A percentile compares a stretch with the other conserved stretches of the same genome.
Evolutionary conservation across 2,329 filamentous ascomycete species (phyloP).

Genomic region (Aureobasidium sp.): DNA sequence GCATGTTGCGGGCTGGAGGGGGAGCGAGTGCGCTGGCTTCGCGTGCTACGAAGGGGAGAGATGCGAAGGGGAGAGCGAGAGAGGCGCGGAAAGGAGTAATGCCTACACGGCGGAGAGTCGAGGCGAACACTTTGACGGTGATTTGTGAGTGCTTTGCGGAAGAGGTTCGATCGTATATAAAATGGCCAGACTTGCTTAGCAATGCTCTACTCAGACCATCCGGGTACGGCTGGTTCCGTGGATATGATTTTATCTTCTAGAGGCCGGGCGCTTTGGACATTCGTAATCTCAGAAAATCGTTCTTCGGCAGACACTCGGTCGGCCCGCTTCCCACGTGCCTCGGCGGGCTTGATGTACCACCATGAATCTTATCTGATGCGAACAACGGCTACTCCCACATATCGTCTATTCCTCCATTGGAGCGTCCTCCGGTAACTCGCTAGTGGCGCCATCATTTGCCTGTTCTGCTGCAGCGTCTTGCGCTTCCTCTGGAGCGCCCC

Average conservation of each 20-base stretch:
- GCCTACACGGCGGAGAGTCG: constrained; percentile 59
- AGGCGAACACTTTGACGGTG: constrained; percentile 88
- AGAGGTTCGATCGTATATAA: background rate
- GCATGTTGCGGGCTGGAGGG: constrained; percentile 57
- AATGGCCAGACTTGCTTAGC: constrained; percentile 7
- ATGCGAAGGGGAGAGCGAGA: constrained; percentile 49
- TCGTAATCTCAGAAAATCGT: background rate
- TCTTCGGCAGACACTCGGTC: too few species aligned
- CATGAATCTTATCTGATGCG: background rate
- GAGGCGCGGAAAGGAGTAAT: constrained; percentile 60
- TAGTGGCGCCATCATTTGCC: background rate
- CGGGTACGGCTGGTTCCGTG: constrained; percentile 5
- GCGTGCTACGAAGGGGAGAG: constrained; percentile 22
- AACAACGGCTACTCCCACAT: background rate
- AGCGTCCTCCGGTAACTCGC: background rate
- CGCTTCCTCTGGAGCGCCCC: constrained; percentile 22
- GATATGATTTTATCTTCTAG: background rate
- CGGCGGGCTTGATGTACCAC: background rate
- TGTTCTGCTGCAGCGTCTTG: constrained; percentile 8
- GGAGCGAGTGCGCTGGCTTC: constrained; percentile 22
- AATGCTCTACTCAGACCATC: constrained; percentile 12
- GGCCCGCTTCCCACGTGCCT: too few species aligned
- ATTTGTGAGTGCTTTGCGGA: background rate
- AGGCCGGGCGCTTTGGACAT: background rate
- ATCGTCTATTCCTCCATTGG: background rate